Evolutionary conservation across 2,329 filamentous ascomycete species (phyloP).

Genomic region (Beauveria varroae): DNA sequence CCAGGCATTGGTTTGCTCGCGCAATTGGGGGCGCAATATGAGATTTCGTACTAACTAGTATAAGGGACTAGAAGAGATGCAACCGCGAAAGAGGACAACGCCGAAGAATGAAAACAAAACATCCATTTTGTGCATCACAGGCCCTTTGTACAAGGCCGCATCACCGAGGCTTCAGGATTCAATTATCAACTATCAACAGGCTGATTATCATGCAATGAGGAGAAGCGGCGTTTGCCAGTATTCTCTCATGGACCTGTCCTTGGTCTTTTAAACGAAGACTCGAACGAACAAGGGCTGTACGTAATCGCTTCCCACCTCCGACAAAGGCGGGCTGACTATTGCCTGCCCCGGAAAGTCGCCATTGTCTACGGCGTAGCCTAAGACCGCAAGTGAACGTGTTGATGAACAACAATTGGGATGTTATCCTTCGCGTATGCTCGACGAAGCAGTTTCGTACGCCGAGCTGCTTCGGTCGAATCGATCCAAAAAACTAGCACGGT

Average conservation of each 20-base stretch:
- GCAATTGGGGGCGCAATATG: no score
- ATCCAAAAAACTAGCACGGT: background rate
- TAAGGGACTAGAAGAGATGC: no score
- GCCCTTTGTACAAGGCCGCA: background rate
- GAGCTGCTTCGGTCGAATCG: background rate
- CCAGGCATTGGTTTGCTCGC: no score
- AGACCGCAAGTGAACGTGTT: background rate
- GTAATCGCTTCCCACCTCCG: background rate
- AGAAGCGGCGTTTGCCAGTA: background rate
- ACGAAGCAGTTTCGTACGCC: background rate
- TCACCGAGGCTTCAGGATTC: no score
- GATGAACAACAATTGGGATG: background rate
- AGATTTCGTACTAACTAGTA: no score
- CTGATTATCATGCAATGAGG: background rate
- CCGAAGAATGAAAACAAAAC: no score
- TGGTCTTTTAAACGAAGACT: background rate
- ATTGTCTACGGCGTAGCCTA: background rate
- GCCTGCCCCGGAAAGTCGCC: background rate
- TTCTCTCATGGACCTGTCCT: background rate
- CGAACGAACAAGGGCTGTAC: background rate
- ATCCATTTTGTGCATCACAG: no score
- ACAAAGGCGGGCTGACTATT: background rate
- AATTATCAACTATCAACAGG: no score
- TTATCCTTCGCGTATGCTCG: background rate
- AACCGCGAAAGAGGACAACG: no score